Evolutionary conservation across 176 grass and related monocot species (phyloP), one percentile per base, ranked within the genome.

Genomic region (Saccharum officinarum): DNA sequence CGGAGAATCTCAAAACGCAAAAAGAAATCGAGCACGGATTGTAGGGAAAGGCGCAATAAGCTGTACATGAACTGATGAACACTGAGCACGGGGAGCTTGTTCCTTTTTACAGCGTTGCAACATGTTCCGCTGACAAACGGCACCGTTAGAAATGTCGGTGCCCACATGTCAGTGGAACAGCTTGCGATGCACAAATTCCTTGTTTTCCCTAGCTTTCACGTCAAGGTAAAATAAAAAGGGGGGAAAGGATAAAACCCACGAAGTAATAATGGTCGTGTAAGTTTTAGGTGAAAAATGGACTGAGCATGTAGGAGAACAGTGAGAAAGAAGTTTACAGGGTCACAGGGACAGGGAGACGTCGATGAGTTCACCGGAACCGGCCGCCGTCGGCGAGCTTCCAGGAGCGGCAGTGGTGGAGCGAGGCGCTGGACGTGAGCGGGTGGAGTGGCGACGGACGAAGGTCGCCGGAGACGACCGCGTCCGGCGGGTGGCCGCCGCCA

Each of bases 341-440:
- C 54, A n/a, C 8, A n/a, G 18, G 22, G 23, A 45, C 25, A n/a
- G 13, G 61, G 66, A 44, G 13, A 18, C 16, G 7, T 15, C 7
- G 42, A 46, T 3, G 31, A 6, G 74, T 74, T 90, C 91, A 95
- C 42, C 83, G 87, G 80, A 92, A 93, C 77, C 87, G 88, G 26
- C 96, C 88, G 45, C 85, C 82, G 77, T 92, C 87, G 82, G 96
- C 91, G 31, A 94, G 86, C 83, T 95, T 98, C 82, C 89, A 88
- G 77, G 96, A 98, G 39, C 96, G 83, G 80, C 91, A 90, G 73
- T 93, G 91, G 33, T 60, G 70, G 7, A 98, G 87, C 1, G 89
- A 86, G 30, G 85, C 44, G 9, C 67, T 71, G 75, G 86, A 22
- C 45, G 78, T 33, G 63, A 79, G 90, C 0, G 77, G 84, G 61